Conservation (phyloP, 768 basidiomycete genomes). For the Podaxis carcinomalis region DNA sequence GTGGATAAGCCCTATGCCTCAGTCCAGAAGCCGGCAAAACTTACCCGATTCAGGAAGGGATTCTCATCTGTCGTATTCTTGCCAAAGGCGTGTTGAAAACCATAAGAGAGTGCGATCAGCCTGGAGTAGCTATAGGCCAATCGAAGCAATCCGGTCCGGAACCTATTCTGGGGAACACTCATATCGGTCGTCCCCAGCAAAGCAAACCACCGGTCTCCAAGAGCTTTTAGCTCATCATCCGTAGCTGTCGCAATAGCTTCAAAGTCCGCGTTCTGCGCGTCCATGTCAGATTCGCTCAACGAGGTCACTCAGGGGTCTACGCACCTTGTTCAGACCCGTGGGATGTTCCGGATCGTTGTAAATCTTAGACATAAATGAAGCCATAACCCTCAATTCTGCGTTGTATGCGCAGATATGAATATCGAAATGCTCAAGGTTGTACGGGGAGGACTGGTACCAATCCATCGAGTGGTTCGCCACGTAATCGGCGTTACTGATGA, state of each 20-base stretch:
- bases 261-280: slow-evolving; percentile 54
- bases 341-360: slow-evolving; percentile 73
- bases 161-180: slow-evolving; percentile 49
- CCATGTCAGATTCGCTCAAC: not conserved
- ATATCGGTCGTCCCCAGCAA: slow-evolving; percentile 48
- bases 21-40: slow-evolving; percentile 20
- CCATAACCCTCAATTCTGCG: slow-evolving; percentile 63
- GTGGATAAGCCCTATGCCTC: not conserved
- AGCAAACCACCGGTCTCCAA: slow-evolving; percentile 55
- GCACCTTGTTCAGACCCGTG: slow-evolving; percentile 71
- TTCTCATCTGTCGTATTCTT: slow-evolving; percentile 59
- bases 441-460: slow-evolving; percentile 68
- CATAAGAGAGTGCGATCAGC: slow-evolving; percentile 67
- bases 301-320: slow-evolving; percentile 7
- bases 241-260: slow-evolving; percentile 59
- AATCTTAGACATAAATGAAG: slow-evolving; percentile 55
- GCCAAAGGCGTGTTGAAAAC: slow-evolving; percentile 72
- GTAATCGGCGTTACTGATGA: slow-evolving; percentile 74
- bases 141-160: slow-evolving; percentile 58
- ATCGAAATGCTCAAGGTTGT: slow-evolving; percentile 71
- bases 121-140: slow-evolving; percentile 66
- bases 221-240: slow-evolving; percentile 61
- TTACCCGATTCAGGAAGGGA: slow-evolving; percentile 60
- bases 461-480: slow-evolving; percentile 64
- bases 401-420: slow-evolving; percentile 80